Percentiles rank a stretch among this genome's conserved stretches.
Evolutionary conservation across 371 early-diverging fungal genomes (phyloP).

Genomic region (Mortierella sp.): DNA sequence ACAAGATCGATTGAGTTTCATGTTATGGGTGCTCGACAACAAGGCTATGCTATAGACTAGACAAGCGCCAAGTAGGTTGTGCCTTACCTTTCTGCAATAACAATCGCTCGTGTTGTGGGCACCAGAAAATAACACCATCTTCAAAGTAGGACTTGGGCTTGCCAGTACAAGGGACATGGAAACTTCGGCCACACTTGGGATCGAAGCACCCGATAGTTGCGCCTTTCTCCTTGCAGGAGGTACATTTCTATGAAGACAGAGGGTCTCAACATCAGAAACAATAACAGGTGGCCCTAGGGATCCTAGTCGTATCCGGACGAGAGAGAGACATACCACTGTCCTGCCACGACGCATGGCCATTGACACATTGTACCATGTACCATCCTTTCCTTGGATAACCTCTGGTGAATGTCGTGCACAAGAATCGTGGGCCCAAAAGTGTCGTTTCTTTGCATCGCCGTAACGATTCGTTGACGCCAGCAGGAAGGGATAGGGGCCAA

Average conservation of each 20-base stretch:
- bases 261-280: no score
- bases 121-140: slow-evolving; percentile 89
- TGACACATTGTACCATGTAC: slow-evolving; percentile 89
- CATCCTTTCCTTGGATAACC: slow-evolving; percentile 74
- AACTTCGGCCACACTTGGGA: slow-evolving; percentile 83
- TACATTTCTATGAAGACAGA: slow-evolving; percentile 65
- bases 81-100: slow-evolving; percentile 62
- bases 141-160: slow-evolving; percentile 78
- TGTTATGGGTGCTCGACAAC: no score
- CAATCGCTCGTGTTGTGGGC: slow-evolving; percentile 77
- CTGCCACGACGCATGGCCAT: slow-evolving; percentile 81
- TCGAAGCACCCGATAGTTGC: slow-evolving; percentile 94
- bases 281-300: no score
- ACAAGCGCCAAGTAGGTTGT: no score
- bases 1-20: no score
- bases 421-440: slow-evolving; percentile 88
- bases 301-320: no score
- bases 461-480: slow-evolving; percentile 41
- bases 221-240: slow-evolving; percentile 81
- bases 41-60: no score
- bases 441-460: slow-evolving; percentile 63
- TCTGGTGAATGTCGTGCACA: slow-evolving; percentile 91
- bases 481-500: slow-evolving; percentile 69
- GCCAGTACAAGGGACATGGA: slow-evolving; percentile 84
- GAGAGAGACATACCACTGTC: slow-evolving; percentile 64